These are phyloP conservation scores for Fusarium sp. DNA, from an alignment of 2,329 filamentous ascomycete genomes.

Conservation along the genomic window DNA sequence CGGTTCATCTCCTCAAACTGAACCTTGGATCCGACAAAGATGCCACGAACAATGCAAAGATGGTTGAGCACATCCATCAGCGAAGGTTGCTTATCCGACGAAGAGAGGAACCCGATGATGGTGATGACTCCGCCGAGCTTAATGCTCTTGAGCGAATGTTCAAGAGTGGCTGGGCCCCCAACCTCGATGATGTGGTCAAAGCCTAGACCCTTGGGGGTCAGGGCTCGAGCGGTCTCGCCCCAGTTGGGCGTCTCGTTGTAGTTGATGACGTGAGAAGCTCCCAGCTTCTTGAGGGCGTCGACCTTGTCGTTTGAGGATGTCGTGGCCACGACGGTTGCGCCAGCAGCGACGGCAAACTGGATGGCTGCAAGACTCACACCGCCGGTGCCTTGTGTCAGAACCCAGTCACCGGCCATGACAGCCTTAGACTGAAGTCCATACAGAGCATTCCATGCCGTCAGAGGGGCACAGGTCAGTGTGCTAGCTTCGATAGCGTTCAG, in stretches of 20 bases:
- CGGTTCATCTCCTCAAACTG: slow-evolving; percentile 63
- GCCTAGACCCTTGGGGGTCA: slow-evolving; percentile 50
- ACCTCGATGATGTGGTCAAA: slow-evolving; percentile 59
- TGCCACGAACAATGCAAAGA: slow-evolving; percentile 54
- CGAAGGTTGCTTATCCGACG: neutral
- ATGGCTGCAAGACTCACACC: slow-evolving; percentile 56
- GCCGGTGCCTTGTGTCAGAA: slow-evolving; percentile 57
- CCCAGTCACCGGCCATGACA: slow-evolving; percentile 49
- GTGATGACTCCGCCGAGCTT: slow-evolving; percentile 55
- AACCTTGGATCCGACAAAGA: slow-evolving; percentile 56
- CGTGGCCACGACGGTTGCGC: slow-evolving; percentile 56
- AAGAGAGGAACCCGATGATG: slow-evolving; percentile 46
- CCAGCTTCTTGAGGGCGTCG: slow-evolving; percentile 51
- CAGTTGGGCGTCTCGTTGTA: slow-evolving; percentile 54
- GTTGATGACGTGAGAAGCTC: slow-evolving; percentile 58
- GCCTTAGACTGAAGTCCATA: slow-evolving; percentile 57
- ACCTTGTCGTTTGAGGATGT: slow-evolving; percentile 53
- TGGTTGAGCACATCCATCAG: slow-evolving; percentile 2
- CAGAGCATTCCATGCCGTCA: slow-evolving; percentile 69
- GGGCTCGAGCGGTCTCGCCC: slow-evolving; percentile 51
- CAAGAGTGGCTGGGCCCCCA: slow-evolving; percentile 53
- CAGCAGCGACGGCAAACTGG: slow-evolving; percentile 55
- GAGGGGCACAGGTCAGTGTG: slow-evolving; percentile 63
- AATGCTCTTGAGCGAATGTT: slow-evolving; percentile 53
- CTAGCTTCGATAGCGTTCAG: slow-evolving; percentile 60